Base-by-base conservation (phyloP, 169 alveolate species). In the Pseudocohnilembus persalinus region DNA sequence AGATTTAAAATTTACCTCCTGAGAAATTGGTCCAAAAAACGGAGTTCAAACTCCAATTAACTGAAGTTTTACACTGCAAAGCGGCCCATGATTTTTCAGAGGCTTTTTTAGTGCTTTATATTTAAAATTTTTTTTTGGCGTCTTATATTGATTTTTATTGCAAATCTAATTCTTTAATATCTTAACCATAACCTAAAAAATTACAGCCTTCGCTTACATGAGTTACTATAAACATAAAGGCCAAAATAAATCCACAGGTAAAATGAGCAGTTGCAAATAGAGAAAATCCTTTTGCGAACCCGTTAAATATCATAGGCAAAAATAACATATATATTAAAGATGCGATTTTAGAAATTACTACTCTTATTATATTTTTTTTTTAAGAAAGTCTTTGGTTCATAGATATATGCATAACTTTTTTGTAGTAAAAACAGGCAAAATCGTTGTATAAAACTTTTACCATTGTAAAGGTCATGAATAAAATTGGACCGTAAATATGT, bases 401-500 rank as follows among this genome's bases (percentile, higher is more conserved):
- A 11, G 68, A 49, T 11, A 49, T 49, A 49, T 49, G 68, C 68
- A 49, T 49, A 49, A 49, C 68, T 49, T 49, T 11, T 11, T 49
- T 49, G 20, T 49, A 49, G 20, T 49, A 49, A 20, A 49, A 49
- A 20, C 68, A 49, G 68, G 68, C 68, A 49, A 11, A 49, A 20
- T 49, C 68, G 20, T 49, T 49, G 68, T 49, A 49, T 20, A 49
- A 49, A 49, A 49, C 68, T 20, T 49, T 49, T 20, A 49, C 20
- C 68, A 49, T 49, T 11, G 68, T 49, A 20, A 49, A 49, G 68
- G 68, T 20, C 68, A 49, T 49, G 20, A 49, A 49, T 49, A 49
- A 11, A 49, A 49, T 11, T 4, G 68, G 68, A 11, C 90, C 88
- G 33, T 89, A 89, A 24, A 82, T 29, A 31, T 84, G 90, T 73